Percentiles rank a stretch among this genome's conserved stretches.
phyloP scores from a whole-genome alignment of 2,329 filamentous ascomycete species.

The Diplodia intermedia region DNA sequence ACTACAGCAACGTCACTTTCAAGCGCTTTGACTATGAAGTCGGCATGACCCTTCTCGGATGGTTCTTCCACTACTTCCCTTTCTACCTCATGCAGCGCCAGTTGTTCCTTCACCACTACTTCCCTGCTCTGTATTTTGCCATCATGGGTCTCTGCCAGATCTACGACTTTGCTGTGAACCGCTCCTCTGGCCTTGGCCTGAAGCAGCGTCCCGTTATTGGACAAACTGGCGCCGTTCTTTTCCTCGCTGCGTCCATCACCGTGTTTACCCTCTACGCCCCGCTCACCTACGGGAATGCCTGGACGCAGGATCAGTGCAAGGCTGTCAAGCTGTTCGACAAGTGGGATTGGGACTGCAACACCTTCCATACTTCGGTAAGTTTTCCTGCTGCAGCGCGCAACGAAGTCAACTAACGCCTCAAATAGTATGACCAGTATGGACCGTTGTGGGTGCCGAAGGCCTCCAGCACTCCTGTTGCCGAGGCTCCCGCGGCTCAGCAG shows the following conservation, averaged over 20 bases:
- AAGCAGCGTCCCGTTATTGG: slow-evolving; percentile 76
- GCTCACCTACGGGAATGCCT: slow-evolving; percentile 88
- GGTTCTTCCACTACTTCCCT: slow-evolving; percentile 98
- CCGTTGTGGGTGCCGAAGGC: slow-evolving; percentile 37
- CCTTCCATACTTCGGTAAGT: slow-evolving; percentile 86
- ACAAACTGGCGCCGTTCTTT: slow-evolving; percentile 72
- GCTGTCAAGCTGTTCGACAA: slow-evolving; percentile 83
- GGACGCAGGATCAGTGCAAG: slow-evolving; percentile 88
- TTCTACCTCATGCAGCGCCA: slow-evolving; percentile 99
- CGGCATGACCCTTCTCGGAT: slow-evolving; percentile 86
- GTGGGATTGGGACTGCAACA: slow-evolving; percentile 99
- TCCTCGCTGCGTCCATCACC: slow-evolving; percentile 75
- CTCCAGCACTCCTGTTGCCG: slow-evolving; percentile 32
- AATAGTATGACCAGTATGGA: slow-evolving; percentile 39
- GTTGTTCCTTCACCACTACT: slow-evolving; percentile 98
- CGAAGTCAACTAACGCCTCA: background rate
- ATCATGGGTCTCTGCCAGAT: slow-evolving; percentile 87
- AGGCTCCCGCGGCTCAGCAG: slow-evolving; percentile 37
- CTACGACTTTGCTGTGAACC: slow-evolving; percentile 82
- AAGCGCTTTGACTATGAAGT: slow-evolving; percentile 99
- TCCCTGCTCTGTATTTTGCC: slow-evolving; percentile 94
- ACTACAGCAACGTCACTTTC: slow-evolving; percentile 82
- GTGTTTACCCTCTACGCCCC: slow-evolving; percentile 88
- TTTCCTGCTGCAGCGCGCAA: background rate
- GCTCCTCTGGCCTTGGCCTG: slow-evolving; percentile 72